These are phyloP conservation scores for Papilionanthe hybrid DNA, from an alignment of 116 monocot genomes.

Conservation along the genomic window DNA sequence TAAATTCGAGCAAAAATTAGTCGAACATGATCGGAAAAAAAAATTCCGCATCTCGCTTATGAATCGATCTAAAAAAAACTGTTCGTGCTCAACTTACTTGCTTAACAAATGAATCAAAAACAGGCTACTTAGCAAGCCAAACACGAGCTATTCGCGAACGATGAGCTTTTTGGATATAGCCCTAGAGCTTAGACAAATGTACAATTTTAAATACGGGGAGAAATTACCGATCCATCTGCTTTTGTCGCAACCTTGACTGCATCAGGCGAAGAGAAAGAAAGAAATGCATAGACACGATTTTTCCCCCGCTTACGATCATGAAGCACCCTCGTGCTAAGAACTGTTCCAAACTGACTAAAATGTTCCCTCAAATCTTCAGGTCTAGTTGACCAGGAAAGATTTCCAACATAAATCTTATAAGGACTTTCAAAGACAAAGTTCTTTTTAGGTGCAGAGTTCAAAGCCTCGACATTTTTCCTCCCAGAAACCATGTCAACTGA, in stretches of 20 bases:
- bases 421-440: conserved; percentile 66
- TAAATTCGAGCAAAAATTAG: too few species aligned
- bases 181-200: not conserved
- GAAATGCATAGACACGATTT: conserved; percentile 73
- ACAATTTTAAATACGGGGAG: not conserved
- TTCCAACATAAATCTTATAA: conserved; percentile 70
- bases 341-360: conserved; percentile 73
- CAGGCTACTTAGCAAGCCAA: too few species aligned
- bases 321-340: conserved; percentile 67
- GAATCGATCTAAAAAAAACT: too few species aligned
- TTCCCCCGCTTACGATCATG: conserved; percentile 68
- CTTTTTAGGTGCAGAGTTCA: conserved; percentile 49
- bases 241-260: conserved; percentile 51
- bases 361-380: conserved; percentile 64
- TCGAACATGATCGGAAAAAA: too few species aligned
- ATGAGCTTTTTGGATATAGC: too few species aligned
- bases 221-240: conserved; percentile 51
- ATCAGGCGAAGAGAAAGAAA: conserved; percentile 61
- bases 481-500: conserved; percentile 57
- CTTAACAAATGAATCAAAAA: too few species aligned
- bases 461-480: conserved; percentile 38
- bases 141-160: too few species aligned
- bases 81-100: too few species aligned
- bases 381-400: conserved; percentile 66
- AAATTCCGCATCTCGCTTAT: too few species aligned